phyloP scores from a whole-genome alignment of 2,329 filamentous ascomycete species.

The Ophiocordyceps camponoti-rufipedis region DNA sequence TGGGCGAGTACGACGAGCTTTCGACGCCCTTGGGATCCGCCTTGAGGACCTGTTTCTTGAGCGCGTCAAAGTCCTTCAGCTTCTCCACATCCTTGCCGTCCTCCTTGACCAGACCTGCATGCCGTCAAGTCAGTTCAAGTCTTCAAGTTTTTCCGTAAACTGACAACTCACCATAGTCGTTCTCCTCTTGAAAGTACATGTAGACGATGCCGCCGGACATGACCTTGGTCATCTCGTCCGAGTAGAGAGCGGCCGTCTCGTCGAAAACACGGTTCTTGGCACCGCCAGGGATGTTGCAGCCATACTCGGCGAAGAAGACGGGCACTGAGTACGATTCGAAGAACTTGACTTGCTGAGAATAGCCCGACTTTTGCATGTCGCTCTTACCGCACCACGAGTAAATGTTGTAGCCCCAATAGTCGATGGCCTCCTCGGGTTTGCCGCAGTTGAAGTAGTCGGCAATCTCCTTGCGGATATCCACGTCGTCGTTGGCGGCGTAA shows the following conservation, averaged over 20 bases:
- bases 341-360: conserved; percentile 65
- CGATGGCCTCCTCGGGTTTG: conserved; percentile 44
- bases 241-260: conserved; percentile 71
- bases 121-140: neutral
- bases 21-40: conserved; percentile 49
- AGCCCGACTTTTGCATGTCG: conserved; percentile 58
- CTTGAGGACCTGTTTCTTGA: conserved; percentile 50
- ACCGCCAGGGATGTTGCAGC: conserved; percentile 57
- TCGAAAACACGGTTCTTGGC: conserved; percentile 58
- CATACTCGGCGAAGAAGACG: conserved; percentile 97
- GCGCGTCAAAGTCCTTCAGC: conserved; percentile 54
- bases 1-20: conserved; percentile 51
- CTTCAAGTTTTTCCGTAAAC: neutral
- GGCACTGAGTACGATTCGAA: conserved; percentile 82
- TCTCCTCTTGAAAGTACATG: conserved; percentile 89
- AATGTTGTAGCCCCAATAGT: conserved; percentile 99
- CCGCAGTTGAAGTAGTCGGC: conserved; percentile 94
- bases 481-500: conserved; percentile 91
- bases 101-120: conserved; percentile 45
- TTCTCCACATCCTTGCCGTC: conserved; percentile 39
- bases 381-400: conserved; percentile 97
- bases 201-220: conserved; percentile 97
- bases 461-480: conserved; percentile 61
- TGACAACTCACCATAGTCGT: conserved; percentile 56
- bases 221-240: conserved; percentile 61